Evolutionary conservation across 2,329 filamentous ascomycete species (phyloP).

Genomic region (Botrytis deweyae): DNA sequence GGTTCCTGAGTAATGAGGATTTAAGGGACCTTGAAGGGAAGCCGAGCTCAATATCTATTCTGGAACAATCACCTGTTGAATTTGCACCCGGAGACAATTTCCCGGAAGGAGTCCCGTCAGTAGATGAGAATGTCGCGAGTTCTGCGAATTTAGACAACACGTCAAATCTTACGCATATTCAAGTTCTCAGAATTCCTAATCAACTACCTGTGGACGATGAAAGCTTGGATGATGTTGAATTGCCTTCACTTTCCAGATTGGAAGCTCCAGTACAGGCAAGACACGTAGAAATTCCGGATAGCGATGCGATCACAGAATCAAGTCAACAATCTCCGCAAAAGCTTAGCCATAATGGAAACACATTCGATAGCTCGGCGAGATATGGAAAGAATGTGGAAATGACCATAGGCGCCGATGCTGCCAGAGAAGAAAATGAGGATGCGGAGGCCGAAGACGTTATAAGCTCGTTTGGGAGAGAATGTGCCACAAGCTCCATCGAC

Average conservation of each 20-base stretch:
- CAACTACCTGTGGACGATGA: not conserved
- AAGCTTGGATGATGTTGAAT: not conserved
- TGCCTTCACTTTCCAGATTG: not conserved
- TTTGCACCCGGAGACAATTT: not conserved
- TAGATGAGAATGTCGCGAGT: not conserved
- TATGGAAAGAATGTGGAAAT: not conserved
- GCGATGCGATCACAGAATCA: slow-evolving; percentile 18
- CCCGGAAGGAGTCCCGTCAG: no score
- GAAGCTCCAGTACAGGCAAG: not conserved
- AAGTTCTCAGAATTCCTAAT: not conserved
- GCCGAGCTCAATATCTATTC: not conserved
- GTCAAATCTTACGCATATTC: not conserved
- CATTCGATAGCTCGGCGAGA: not conserved
- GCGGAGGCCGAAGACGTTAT: not conserved
- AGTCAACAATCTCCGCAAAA: slow-evolving; percentile 13
- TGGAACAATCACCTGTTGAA: not conserved
- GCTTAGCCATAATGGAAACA: not conserved
- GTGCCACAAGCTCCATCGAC: slow-evolving; percentile 16
- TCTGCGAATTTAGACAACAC: not conserved
- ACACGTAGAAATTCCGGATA: slow-evolving; percentile 21
- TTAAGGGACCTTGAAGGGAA: slow-evolving; percentile 1
- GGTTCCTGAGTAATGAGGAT: not conserved
- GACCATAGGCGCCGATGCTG: not conserved
- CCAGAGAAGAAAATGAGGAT: not conserved
- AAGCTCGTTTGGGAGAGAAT: slow-evolving; percentile 20